Conservation (phyloP, 139 green algal species). For the Chlorella vulgaris region DNA sequence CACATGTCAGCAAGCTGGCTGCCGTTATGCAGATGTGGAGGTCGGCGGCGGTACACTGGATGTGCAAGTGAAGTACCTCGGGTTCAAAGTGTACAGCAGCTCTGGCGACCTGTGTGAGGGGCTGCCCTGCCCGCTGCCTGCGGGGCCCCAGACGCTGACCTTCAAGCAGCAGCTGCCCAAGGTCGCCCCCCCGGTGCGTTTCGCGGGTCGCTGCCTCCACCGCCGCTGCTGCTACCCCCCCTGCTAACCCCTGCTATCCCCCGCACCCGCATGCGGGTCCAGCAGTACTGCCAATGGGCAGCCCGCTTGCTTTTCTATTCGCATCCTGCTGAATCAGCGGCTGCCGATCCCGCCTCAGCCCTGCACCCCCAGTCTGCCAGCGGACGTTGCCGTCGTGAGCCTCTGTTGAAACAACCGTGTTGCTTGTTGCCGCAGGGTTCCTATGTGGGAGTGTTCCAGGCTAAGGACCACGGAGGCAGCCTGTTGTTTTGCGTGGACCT, state of each 20-base stretch:
- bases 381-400: too few species aligned
- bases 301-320: too few species aligned
- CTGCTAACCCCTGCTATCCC: too few species aligned
- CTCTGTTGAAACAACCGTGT: too few species aligned
- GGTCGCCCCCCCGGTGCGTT: conserved; percentile 9
- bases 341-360: too few species aligned
- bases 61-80: conserved; percentile 37
- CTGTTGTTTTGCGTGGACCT: conserved; percentile 19
- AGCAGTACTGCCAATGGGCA: too few species aligned
- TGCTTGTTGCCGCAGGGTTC: too few species aligned
- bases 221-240: too few species aligned
- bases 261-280: too few species aligned
- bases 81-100: conserved; percentile 44
- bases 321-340: too few species aligned
- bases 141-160: conserved; percentile 21
- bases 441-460: conserved; percentile 14
- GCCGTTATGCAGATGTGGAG: background rate
- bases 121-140: conserved; percentile 38
- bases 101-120: conserved; percentile 41
- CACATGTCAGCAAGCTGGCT: background rate
- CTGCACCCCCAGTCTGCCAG: too few species aligned
- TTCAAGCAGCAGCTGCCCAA: conserved; percentile 27
- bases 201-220: too few species aligned
- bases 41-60: conserved; percentile 30
- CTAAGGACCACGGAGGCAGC: background rate